Percentiles rank a stretch among this genome's conserved stretches.
Evolutionary conservation across 768 basidiomycete species (phyloP).

Genomic region (Amanita muscaria): DNA sequence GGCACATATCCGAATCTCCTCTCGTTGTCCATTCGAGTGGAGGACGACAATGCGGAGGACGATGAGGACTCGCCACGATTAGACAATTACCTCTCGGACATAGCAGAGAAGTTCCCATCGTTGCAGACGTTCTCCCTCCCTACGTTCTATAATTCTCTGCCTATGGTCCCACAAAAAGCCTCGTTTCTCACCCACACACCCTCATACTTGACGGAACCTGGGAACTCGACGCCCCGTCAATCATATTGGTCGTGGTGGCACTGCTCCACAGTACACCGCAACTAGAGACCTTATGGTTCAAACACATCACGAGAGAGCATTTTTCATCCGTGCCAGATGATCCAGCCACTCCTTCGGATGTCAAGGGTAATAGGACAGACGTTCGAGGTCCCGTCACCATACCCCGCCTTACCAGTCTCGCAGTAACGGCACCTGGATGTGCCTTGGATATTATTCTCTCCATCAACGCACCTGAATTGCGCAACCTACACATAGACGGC

Average conservation of each 20-base stretch:
- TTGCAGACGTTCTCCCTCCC: neutral
- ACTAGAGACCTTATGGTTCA: constrained; percentile 8
- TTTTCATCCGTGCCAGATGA: neutral
- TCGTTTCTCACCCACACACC: neutral
- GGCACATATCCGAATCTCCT: neutral
- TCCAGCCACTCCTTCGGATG: neutral
- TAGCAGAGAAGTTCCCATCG: neutral
- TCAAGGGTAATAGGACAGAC: neutral
- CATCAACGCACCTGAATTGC: constrained; percentile 8
- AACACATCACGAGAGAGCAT: constrained; percentile 1
- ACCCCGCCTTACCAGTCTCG: constrained; percentile 2
- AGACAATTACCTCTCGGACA: neutral
- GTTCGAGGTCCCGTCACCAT: constrained; percentile 1
- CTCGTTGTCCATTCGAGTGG: neutral
- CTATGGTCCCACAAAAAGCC: neutral
- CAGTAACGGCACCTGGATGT: constrained; percentile 6
- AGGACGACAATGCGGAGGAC: neutral
- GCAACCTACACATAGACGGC: constrained; percentile 7
- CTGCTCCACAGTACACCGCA: constrained; percentile 8
- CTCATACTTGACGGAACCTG: neutral
- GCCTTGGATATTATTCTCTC: constrained; percentile 1
- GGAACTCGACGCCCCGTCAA: neutral
- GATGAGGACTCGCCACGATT: neutral
- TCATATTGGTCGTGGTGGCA: neutral
- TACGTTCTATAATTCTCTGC: neutral